Percentiles rank a stretch among this genome's conserved stretches.
phyloP scores from a whole-genome alignment of 1,284 basidiomycete species.

The Apiotrichum domesticum region DNA sequence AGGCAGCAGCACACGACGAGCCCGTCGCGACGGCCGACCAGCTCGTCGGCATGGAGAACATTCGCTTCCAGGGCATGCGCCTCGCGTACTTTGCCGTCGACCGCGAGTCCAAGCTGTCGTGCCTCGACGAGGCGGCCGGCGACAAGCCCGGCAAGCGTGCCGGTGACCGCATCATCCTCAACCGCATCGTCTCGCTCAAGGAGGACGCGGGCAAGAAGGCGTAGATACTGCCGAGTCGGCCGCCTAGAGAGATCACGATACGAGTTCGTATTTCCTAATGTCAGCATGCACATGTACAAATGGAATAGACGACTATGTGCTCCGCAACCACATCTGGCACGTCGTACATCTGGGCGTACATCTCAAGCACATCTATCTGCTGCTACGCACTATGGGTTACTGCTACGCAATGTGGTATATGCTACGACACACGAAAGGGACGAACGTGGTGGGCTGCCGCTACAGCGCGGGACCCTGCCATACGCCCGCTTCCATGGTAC shows the following conservation, averaged over 20 bases:
- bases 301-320: too few species aligned
- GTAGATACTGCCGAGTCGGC: constrained; percentile 5
- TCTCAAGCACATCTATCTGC: too few species aligned
- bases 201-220: constrained; percentile 81
- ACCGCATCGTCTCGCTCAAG: constrained; percentile 91
- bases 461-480: too few species aligned
- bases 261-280: too few species aligned
- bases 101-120: constrained; percentile 66
- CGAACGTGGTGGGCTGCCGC: too few species aligned
- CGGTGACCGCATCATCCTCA: constrained; percentile 77
- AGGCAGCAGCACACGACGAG: constrained; percentile 27
- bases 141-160: constrained; percentile 51
- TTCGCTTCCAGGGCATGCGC: constrained; percentile 94
- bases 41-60: constrained; percentile 83
- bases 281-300: too few species aligned
- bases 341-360: too few species aligned
- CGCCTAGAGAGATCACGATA: too few species aligned
- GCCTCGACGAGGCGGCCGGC: constrained; percentile 55
- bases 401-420: neutral
- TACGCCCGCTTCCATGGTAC: neutral
- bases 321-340: too few species aligned
- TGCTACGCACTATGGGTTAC: neutral
- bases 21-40: constrained; percentile 65
- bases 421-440: neutral
- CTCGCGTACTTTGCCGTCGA: constrained; percentile 95